A percentile compares a stretch with the other conserved stretches of the same genome.
Evolutionary conservation across 305 asterid species (phyloP).

Genomic region (Ilex paraguariensis): DNA sequence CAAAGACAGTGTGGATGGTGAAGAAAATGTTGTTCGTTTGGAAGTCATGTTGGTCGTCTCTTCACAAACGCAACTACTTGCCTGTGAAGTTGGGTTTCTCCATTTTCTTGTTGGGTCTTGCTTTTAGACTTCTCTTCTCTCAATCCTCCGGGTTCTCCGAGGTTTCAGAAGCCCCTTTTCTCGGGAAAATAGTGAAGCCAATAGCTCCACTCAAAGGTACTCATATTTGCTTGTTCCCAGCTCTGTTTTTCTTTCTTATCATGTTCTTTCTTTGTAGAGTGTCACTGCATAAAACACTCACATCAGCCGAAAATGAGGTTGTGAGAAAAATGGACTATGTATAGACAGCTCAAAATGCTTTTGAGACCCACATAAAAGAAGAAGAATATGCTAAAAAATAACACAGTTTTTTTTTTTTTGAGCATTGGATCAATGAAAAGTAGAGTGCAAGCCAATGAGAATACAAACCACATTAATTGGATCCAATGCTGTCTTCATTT

Average conservation of each 20-base stretch:
- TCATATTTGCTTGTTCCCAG: conserved; percentile 11
- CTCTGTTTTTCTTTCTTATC: not conserved
- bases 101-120: conserved; percentile 46
- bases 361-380: too few species aligned
- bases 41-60: conserved; percentile 43
- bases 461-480: too few species aligned
- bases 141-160: conserved; percentile 39
- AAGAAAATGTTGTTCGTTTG: conserved; percentile 33
- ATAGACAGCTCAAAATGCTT: not conserved
- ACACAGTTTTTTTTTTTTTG: too few species aligned
- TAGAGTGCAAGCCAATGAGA: too few species aligned
- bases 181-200: conserved; percentile 14
- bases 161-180: conserved; percentile 31
- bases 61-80: conserved; percentile 39
- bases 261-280: not conserved
- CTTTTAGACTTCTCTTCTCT: conserved; percentile 35
- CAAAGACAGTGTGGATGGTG: conserved; percentile 19
- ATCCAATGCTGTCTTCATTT: not conserved
- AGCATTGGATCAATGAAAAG: too few species aligned
- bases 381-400: too few species aligned
- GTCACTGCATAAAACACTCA: not conserved
- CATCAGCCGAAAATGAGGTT: not conserved
- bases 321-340: not conserved
- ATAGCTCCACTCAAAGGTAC: conserved; percentile 35
- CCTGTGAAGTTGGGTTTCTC: conserved; percentile 49